phyloP scores from a whole-genome alignment of 2,329 filamentous ascomycete species.

The Microdochium bolleyi region DNA sequence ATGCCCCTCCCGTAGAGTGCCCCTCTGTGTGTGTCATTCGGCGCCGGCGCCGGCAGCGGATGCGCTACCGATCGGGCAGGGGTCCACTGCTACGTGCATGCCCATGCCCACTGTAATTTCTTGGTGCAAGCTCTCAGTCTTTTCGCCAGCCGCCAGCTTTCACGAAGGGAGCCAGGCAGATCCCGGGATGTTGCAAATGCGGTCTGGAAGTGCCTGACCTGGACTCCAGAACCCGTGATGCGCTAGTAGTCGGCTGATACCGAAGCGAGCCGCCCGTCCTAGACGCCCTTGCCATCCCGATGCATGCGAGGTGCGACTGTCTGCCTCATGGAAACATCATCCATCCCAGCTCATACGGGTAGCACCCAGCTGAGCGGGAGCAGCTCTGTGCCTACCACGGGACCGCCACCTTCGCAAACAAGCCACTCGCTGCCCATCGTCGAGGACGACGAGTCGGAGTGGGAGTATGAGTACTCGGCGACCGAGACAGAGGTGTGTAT shows the following conservation, averaged over 20 bases:
- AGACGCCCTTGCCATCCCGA: not conserved
- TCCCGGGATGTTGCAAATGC: too few relatives aligned
- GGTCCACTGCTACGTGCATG: not conserved
- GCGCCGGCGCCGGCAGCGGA: not conserved
- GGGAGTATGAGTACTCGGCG: constrained; percentile 60
- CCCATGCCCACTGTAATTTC: too few relatives aligned
- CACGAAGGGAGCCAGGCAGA: too few relatives aligned
- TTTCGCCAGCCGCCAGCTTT: too few relatives aligned
- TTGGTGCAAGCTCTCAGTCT: too few relatives aligned
- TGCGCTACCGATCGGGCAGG: not conserved
- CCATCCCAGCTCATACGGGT: not conserved
- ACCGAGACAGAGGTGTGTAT: constrained; percentile 50
- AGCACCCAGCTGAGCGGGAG: not conserved
- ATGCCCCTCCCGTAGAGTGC: not conserved
- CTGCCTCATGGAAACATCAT: not conserved
- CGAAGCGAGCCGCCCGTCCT: not conserved
- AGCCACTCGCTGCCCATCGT: constrained; percentile 2
- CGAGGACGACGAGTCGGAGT: constrained; percentile 50
- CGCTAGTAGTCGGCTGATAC: not conserved
- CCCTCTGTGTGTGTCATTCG: not conserved
- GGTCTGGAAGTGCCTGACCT: too few relatives aligned
- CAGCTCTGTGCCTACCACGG: not conserved
- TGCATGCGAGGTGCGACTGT: not conserved
- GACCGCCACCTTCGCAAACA: constrained; percentile 1
- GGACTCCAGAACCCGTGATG: not conserved